Evolutionary conservation across 129 eudicot genomes (phyloP).

Genomic region (Saussurea involucrata): DNA sequence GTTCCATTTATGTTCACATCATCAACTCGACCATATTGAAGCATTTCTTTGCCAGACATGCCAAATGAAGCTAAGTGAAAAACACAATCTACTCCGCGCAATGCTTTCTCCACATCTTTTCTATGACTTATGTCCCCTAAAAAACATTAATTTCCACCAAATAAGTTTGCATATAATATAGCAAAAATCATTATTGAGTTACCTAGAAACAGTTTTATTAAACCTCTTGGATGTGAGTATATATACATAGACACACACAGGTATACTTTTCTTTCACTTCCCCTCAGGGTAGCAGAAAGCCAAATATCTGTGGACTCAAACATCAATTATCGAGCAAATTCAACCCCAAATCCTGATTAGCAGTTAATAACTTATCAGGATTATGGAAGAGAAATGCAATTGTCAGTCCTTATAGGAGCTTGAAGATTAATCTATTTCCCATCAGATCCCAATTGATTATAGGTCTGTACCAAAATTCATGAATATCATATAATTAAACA

Average conservation of each 20-base stretch:
- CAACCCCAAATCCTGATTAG: not conserved
- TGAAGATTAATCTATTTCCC: not conserved
- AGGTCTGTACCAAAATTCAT: not conserved
- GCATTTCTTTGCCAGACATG: conserved; percentile 98
- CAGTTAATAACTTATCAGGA: not conserved
- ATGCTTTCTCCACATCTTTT: conserved; percentile 75
- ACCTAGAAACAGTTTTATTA: not conserved
- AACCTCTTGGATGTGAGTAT: not conserved
- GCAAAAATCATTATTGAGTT: not conserved
- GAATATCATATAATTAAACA: not conserved
- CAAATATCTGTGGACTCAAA: not conserved
- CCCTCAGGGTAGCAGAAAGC: not conserved
- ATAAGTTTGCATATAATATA: not conserved
- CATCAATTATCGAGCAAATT: not conserved
- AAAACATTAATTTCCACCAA: not conserved
- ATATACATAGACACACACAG: too few species aligned
- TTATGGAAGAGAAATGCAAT: not conserved
- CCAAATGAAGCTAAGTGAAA: conserved; percentile 97
- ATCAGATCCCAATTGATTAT: not conserved
- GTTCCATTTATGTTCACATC: conserved; percentile 85
- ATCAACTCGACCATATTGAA: conserved; percentile 82
- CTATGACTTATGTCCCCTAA: conserved; percentile 61
- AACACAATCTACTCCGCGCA: conserved; percentile 74
- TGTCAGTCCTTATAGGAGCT: not conserved
- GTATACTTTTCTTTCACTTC: too few species aligned